A percentile compares a stretch with the other conserved stretches of the same genome.
These are phyloP conservation scores for Hypomyces perniciosus DNA, from an alignment of 2,329 filamentous ascomycete species.

Conservation along the genomic window DNA sequence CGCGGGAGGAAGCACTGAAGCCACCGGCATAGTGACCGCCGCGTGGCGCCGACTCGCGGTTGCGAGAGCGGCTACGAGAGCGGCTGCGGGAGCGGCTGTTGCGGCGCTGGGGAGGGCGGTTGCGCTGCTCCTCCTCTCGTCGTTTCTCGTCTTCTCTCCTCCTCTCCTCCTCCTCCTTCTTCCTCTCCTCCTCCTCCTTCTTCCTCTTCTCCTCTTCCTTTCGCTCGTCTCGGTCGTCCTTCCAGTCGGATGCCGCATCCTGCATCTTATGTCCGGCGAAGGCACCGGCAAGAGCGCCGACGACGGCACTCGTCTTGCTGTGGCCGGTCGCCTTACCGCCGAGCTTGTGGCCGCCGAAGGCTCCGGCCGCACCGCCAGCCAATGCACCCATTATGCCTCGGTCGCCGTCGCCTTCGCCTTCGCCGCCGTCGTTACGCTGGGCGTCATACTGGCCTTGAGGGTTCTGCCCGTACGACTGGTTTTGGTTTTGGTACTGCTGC, in stretches of 20 bases:
- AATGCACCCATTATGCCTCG: conserved; percentile 36
- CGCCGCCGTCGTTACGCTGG: conserved; percentile 11
- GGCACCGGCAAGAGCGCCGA: conserved; percentile 36
- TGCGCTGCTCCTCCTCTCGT: conserved; percentile 8
- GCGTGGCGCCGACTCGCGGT: conserved; percentile 12
- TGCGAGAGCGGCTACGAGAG: conserved; percentile 6
- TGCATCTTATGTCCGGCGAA: conserved; percentile 37
- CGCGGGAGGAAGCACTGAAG: conserved; percentile 29
- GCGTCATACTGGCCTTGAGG: neutral
- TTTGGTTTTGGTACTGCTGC: neutral
- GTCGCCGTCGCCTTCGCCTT: conserved; percentile 29
- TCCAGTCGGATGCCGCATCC: conserved; percentile 34
- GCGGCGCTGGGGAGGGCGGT: conserved; percentile 14
- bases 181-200: conserved; percentile 22
- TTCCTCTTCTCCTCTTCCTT: conserved; percentile 27
- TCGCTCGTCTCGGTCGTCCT: conserved; percentile 34
- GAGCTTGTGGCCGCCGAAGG: conserved; percentile 34
- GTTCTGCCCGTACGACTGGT: conserved; percentile 1
- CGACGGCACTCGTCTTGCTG: conserved; percentile 29
- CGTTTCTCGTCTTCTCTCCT: conserved; percentile 15
- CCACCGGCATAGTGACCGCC: conserved; percentile 25
- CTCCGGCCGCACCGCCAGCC: conserved; percentile 35
- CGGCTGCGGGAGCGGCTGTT: conserved; percentile 13
- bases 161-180: conserved; percentile 25
- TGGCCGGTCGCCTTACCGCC: conserved; percentile 22